Base-by-base conservation (phyloP, 2,329 filamentous ascomycete genomes). In the Cyanodermella asteris region DNA sequence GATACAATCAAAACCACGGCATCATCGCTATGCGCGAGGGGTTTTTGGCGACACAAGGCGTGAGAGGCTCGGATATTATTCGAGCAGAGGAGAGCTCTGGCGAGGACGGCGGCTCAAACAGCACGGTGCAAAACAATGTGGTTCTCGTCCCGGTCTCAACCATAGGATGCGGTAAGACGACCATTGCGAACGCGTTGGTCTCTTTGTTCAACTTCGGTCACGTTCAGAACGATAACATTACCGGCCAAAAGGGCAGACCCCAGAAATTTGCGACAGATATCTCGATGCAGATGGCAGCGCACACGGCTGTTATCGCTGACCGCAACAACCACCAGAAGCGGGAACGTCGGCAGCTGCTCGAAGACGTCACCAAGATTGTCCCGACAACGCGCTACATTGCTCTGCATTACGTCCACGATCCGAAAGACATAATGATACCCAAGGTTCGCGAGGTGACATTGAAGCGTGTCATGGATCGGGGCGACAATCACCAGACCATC, bases 401-500 rank as follows among this genome's bases (percentile, higher is more conserved):
- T 13, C 56, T 97, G 8, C 74, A 94, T 39, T 97, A 82, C 41
- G 71, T 77, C 5, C 87, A 94, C 41, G 66, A 81, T 29, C 54
- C 54, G 2, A 57, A 56, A 32, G 55, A 49, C 11, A 40, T 53
- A 19, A 53, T 78, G 34, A 63, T 87, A 6, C 61, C 75, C 24
- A 56, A 64, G 16, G 77, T 94, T 32, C 65, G 76, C 22, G 55
- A 64, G 28, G 59, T 84, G 14, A 91, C 81, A 1, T 71, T 67
- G 29, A 62, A 71, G 33, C 71, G 87, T 24, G 78, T 97, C 1
- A 53, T 93, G 12, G 61, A 67, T 5, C 73, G 87, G 13, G 87
- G 87, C 9, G 81, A 97, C 46, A 94, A 94, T 41, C 87, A 97
- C 46, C 87, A 97, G 50, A 97, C 87, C 1, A 94, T 97, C 31